Percentiles rank a stretch among this genome's conserved stretches.
phyloP scores from a whole-genome alignment of 805 yeast species.

The Myxozyma neglecta region DNA sequence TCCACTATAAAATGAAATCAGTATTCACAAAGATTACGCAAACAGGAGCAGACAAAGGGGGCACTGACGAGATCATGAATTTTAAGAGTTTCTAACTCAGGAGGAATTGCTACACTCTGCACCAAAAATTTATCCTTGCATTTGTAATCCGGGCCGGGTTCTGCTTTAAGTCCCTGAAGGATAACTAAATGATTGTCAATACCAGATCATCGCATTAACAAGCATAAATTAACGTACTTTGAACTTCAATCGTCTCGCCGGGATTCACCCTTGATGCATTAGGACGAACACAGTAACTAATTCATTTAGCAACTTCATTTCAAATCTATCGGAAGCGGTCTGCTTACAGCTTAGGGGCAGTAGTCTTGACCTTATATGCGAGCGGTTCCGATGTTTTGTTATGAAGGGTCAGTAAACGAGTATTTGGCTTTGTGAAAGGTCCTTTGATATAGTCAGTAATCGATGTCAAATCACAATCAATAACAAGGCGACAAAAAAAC shows the following conservation, averaged over 20 bases:
- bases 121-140: conserved; percentile 92
- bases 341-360: conserved; percentile 82
- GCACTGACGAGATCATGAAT: conserved; percentile 21
- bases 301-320: background rate
- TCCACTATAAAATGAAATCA: conserved; percentile 11
- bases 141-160: conserved; percentile 69
- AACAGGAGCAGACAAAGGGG: background rate
- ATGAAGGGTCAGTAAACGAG: conserved; percentile 57
- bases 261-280: conserved; percentile 81
- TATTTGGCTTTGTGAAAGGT: conserved; percentile 70
- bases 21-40: background rate
- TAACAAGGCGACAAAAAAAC: background rate
- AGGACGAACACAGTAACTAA: conserved; percentile 85
- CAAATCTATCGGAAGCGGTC: conserved; percentile 2
- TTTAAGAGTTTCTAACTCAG: conserved; percentile 19
- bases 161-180: conserved; percentile 77
- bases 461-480: background rate
- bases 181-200: conserved; percentile 48
- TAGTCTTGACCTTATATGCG: conserved; percentile 96
- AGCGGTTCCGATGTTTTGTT: conserved; percentile 61
- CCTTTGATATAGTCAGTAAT: conserved; percentile 45
- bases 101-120: conserved; percentile 72
- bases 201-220: background rate
- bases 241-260: conserved; percentile 68
- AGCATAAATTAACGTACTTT: conserved; percentile 40